phyloP scores from a whole-genome alignment of 192 early-diverging fungal genomes.

The Coemansia sp. region DNA sequence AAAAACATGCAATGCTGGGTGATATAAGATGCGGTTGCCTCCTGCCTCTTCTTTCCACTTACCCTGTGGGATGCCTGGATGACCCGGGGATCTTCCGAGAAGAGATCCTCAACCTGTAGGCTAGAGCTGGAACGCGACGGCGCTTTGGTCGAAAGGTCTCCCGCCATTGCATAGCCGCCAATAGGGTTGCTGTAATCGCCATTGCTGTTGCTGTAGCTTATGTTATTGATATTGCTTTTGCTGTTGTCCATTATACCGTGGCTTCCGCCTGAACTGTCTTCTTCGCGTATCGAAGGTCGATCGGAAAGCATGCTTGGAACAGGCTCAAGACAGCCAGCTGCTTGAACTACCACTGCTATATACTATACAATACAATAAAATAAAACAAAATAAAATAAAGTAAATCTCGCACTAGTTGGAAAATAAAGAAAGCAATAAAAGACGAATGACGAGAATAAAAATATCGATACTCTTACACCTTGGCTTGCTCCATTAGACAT shows the following conservation, averaged over 20 bases:
- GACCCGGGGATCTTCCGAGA: constrained; percentile 30
- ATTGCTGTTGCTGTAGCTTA: neutral
- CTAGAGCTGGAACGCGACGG: constrained; percentile 7
- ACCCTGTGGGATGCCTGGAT: constrained; percentile 28
- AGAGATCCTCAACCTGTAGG: constrained; percentile 29
- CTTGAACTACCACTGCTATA: neutral
- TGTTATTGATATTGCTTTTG: neutral
- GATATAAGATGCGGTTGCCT: neutral
- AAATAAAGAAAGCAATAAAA: too few species aligned
- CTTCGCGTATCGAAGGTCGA: neutral
- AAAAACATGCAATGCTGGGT: too few species aligned
- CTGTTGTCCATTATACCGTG: neutral
- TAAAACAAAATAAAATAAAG: neutral
- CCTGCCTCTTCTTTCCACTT: neutral
- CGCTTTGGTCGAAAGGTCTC: neutral
- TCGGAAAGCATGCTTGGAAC: neutral
- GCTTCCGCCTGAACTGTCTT: neutral
- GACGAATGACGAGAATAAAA: too few species aligned
- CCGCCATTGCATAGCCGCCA: neutral
- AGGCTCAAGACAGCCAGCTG: neutral
- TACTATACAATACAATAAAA: neutral
- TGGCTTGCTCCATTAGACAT: too few species aligned
- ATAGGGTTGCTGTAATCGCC: neutral
- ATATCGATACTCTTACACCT: too few species aligned
- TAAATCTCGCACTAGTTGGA: neutral